phyloP scores from a whole-genome alignment of 2,329 filamentous ascomycete genomes.

The Penicillium italicum region DNA sequence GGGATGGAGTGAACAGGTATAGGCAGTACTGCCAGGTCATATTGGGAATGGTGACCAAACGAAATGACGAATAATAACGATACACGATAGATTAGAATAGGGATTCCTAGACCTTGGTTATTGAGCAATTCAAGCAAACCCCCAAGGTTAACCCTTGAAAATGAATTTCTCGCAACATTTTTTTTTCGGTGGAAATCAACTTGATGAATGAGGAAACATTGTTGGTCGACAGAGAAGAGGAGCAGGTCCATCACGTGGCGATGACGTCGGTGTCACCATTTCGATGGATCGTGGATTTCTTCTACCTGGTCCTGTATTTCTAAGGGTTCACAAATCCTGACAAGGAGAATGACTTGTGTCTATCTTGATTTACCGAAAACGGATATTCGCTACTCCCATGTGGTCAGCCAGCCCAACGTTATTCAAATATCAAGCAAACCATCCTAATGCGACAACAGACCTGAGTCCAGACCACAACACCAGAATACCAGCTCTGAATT shows the following conservation, averaged over 20 bases:
- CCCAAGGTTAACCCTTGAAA: background rate
- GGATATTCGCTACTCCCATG: background rate
- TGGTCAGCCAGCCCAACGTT: background rate
- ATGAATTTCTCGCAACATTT: background rate
- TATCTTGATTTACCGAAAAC: background rate
- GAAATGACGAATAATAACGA: conserved; percentile 32
- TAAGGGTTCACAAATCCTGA: background rate
- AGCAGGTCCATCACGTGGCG: conserved; percentile 12
- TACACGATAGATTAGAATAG: conserved; percentile 28
- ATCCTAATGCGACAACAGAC: background rate
- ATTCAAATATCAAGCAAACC: background rate
- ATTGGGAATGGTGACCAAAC: conserved; percentile 11
- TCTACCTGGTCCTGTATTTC: background rate
- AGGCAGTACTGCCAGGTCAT: background rate
- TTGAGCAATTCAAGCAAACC: background rate
- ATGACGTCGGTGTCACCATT: conserved; percentile 17
- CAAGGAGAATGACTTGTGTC: background rate
- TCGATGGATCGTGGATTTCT: background rate
- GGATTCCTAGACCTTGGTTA: conserved; percentile 11
- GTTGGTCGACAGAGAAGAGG: conserved; percentile 2
- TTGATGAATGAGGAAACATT: background rate
- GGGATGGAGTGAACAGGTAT: conserved; percentile 42
- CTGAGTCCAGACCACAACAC: background rate
- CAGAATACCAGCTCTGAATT: background rate
- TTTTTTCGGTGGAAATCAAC: background rate